Evolutionary conservation across 495 filamentous ascomycete genomes (phyloP).

Genomic region (Antarctomyces pellizariae): DNA sequence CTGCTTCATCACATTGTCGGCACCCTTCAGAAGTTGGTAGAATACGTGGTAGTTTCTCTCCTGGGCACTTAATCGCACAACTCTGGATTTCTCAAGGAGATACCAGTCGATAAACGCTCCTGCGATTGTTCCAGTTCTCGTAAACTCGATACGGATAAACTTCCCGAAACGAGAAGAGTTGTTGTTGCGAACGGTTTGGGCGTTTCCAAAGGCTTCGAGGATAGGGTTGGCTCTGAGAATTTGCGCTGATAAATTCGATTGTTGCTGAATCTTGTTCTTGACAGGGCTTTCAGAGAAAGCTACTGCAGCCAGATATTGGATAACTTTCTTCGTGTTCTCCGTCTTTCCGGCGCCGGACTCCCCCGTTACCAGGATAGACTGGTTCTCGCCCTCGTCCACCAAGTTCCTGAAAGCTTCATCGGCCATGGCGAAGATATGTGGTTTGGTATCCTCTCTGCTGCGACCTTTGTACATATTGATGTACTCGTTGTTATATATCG

Average conservation of each 20-base stretch:
- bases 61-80: constrained; percentile 62
- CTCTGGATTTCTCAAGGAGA: constrained; percentile 85
- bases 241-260: constrained; percentile 84
- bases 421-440: constrained; percentile 97
- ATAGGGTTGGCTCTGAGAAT: constrained; percentile 95
- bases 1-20: constrained; percentile 43
- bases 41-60: constrained; percentile 97
- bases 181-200: constrained; percentile 93
- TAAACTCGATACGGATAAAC: constrained; percentile 96
- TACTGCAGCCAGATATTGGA: constrained; percentile 91
- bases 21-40: constrained; percentile 81
- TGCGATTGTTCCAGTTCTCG: constrained; percentile 68
- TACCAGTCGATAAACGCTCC: constrained; percentile 99
- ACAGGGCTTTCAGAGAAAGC: constrained; percentile 56
- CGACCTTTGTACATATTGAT: constrained; percentile 90
- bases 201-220: constrained; percentile 93
- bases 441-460: constrained; percentile 76
- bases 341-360: constrained; percentile 98
- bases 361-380: constrained; percentile 94
- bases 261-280: constrained; percentile 36
- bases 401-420: constrained; percentile 92
- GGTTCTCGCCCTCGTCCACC: constrained; percentile 84
- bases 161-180: constrained; percentile 98
- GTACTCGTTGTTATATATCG: constrained; percentile 93
- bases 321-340: constrained; percentile 99